Base-by-base conservation (phyloP, 2,329 filamentous ascomycete genomes). In the Botrytis squamosa region DNA sequence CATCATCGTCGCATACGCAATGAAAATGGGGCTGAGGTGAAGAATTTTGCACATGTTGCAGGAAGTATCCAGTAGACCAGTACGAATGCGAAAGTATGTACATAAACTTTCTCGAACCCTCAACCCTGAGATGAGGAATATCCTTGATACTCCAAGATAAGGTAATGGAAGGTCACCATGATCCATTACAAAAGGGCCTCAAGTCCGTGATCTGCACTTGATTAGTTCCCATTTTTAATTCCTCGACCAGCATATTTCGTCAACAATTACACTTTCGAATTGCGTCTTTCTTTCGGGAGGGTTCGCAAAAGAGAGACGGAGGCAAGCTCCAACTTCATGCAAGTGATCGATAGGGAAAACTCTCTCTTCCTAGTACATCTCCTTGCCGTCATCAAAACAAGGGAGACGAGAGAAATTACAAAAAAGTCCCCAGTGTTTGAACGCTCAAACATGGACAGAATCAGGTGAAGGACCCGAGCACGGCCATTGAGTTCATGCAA, bases 101-200 rank as follows among this genome's bases (percentile, higher is more conserved):
- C 62, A 59, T 72, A 33, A 22, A 16, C 46, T 44, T 42, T 59
- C 63, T 68, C 40, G 64, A 69, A 72, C 55, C 71, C 71, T 68
- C 44, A 60, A 40, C 63, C 70, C 64, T 59, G 49, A 25, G 66
- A n/a, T 44, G 38, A 72, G 63, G 62, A 72, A 68, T 16, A 72
- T 49, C 71, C 71, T 72, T 72, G 64, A 72, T 67, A 40, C 71
- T 72, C 67, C 63, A 69, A 72, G 71, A 72, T 69, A 69, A 68
- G 71, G 64, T 40, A 69, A 60, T 6, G 33, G 70, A 65, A 49
- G 40, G 49, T 57, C 38, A 33, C 49, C 70, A 44, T 72, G 46
- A 67, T 72, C 46, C 62, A 33, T 42, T 18, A 46, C 71, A 60
- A 44, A 72, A 68, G 52, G 60, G 33, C 63, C 38, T 72, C 64